phyloP scores from a whole-genome alignment of 2,329 filamentous ascomycete species.

The Colletotrichum graminicola region DNA sequence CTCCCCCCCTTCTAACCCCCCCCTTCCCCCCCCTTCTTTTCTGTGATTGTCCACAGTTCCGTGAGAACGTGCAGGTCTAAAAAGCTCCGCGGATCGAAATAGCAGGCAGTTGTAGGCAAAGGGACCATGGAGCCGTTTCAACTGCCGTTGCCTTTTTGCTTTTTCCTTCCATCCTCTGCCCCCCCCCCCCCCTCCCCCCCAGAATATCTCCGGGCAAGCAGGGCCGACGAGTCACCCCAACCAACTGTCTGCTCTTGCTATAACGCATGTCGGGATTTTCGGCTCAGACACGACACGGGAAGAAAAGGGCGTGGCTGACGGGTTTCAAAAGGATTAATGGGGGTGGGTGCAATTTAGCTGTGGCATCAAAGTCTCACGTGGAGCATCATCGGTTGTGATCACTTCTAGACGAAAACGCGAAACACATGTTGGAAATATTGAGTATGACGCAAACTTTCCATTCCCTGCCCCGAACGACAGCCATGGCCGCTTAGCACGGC shows the following conservation, averaged over 20 bases:
- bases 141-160: too few relatives aligned
- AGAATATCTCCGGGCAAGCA: neutral
- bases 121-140: neutral
- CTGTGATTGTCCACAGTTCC: neutral
- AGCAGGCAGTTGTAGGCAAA: neutral
- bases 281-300: neutral
- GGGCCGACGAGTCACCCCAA: neutral
- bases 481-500: slow-evolving; percentile 29
- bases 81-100: neutral
- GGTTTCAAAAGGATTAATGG: neutral
- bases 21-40: neutral
- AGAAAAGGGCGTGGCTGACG: neutral
- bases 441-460: slow-evolving; percentile 43
- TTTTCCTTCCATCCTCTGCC: neutral
- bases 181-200: too few relatives aligned
- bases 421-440: neutral
- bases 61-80: neutral
- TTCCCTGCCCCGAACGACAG: slow-evolving; percentile 41
- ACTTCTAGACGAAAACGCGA: neutral
- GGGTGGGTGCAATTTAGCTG: neutral
- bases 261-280: slow-evolving; percentile 7
- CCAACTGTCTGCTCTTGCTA: too few relatives aligned
- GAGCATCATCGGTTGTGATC: too few relatives aligned
- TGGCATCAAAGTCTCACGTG: neutral
- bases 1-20: too few relatives aligned